A percentile compares a stretch with the other conserved stretches of the same genome.
Evolutionary conservation across 495 filamentous ascomycete genomes (phyloP).

Genomic region (Ascobolus immersus): DNA sequence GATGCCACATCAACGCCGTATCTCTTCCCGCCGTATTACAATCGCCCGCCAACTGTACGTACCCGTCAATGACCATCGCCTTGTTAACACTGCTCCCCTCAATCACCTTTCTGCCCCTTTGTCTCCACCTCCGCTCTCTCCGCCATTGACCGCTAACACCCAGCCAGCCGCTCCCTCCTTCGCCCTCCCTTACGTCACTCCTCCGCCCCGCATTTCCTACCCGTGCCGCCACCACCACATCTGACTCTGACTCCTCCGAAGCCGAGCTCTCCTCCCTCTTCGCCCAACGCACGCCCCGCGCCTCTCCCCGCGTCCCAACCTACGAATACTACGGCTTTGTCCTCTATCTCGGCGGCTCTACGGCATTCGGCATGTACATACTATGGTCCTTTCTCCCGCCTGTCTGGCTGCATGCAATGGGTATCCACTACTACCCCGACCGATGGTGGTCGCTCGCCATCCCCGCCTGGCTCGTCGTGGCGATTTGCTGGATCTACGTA

Average conservation of each 20-base stretch:
- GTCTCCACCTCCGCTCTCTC: no score
- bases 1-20: no score
- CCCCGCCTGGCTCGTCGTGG: slow-evolving; percentile 70
- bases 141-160: no score
- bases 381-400: slow-evolving; percentile 87
- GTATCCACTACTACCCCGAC: slow-evolving; percentile 90
- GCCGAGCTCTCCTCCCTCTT: slow-evolving; percentile 43
- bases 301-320: slow-evolving; percentile 76
- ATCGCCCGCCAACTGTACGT: slow-evolving; percentile 43
- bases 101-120: not conserved
- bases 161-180: slow-evolving; percentile 69
- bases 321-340: slow-evolving; percentile 99
- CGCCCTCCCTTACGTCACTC: slow-evolving; percentile 85
- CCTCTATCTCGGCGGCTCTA: slow-evolving; percentile 59
- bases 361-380: slow-evolving; percentile 68
- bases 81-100: not conserved
- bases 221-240: slow-evolving; percentile 43
- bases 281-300: slow-evolving; percentile 55
- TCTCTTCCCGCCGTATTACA: slow-evolving; percentile 75
- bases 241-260: slow-evolving; percentile 44
- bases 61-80: not conserved
- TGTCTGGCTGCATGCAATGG: slow-evolving; percentile 71
- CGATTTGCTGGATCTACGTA: slow-evolving; percentile 75
- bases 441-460: slow-evolving; percentile 92
- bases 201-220: slow-evolving; percentile 60